A percentile compares a stretch with the other conserved stretches of the same genome.
phyloP scores from a whole-genome alignment of 2,329 filamentous ascomycete genomes.

The Neopestalotiopsis sp. region DNA sequence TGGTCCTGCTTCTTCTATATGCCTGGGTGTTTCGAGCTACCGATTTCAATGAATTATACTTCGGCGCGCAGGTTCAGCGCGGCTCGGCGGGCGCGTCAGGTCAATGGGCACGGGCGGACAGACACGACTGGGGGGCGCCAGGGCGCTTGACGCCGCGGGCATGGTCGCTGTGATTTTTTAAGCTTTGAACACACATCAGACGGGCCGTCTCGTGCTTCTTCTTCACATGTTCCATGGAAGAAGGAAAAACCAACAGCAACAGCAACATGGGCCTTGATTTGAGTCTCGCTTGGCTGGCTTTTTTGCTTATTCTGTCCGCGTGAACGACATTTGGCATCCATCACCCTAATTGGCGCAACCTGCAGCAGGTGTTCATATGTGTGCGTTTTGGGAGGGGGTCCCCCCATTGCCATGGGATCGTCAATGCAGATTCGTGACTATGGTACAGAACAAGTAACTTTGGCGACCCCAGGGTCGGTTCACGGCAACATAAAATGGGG shows the following conservation, averaged over 20 bases:
- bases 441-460: background rate
- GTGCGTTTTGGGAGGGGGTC: background rate
- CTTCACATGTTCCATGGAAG: slow-evolving; percentile 1
- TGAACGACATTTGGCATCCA: background rate
- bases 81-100: background rate
- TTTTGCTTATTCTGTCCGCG: background rate
- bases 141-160: background rate
- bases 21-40: background rate
- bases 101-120: background rate
- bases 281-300: background rate
- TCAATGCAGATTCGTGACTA: slow-evolving; percentile 9
- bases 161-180: background rate
- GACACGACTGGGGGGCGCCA: background rate
- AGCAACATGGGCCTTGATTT: background rate
- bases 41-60: slow-evolving; percentile 4
- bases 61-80: background rate
- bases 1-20: background rate
- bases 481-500: background rate
- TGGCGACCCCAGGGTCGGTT: background rate
- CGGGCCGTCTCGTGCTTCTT: background rate
- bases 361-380: background rate
- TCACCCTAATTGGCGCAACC: background rate
- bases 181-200: background rate
- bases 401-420: background rate
- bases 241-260: background rate